Percentiles rank a stretch among this genome's conserved stretches.
These are phyloP conservation scores for Bombardia bombarda DNA, from an alignment of 495 filamentous ascomycete species.

Conservation along the genomic window DNA sequence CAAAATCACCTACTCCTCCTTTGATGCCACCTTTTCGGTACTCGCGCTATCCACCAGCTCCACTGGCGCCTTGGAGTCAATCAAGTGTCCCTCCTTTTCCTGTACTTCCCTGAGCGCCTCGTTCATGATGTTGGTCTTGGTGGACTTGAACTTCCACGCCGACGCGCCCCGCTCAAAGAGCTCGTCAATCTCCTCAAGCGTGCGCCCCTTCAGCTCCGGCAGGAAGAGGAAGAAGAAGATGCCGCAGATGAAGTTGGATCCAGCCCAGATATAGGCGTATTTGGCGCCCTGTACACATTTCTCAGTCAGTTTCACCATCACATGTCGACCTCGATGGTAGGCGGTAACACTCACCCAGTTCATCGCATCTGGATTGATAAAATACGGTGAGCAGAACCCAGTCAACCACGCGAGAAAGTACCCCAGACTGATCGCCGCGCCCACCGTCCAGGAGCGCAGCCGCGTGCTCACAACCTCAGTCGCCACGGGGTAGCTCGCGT, in stretches of 20 bases:
- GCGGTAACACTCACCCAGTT: conserved; percentile 31
- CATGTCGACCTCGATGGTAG: conserved; percentile 4
- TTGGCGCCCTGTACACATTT: conserved; percentile 33
- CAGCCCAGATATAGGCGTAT: conserved; percentile 43
- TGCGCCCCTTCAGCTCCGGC: conserved; percentile 46
- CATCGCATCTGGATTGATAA: conserved; percentile 24
- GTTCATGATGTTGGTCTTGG: conserved; percentile 23
- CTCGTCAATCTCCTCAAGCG: conserved; percentile 48
- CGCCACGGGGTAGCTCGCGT: conserved; percentile 7
- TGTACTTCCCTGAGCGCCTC: conserved; percentile 28
- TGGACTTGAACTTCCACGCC: conserved; percentile 31
- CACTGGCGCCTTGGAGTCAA: not conserved
- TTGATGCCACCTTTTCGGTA: too few relatives aligned
- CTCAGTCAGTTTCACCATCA: conserved; percentile 13
- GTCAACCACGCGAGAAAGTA: conserved; percentile 13
- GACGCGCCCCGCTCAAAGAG: conserved; percentile 29
- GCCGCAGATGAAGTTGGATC: conserved; percentile 26
- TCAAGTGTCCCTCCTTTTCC: not conserved
- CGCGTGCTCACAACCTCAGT: conserved; percentile 9
- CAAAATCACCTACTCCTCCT: too few relatives aligned
- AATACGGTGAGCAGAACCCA: conserved; percentile 17
- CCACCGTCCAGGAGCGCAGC: conserved; percentile 11
- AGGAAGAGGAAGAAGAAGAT: conserved; percentile 43
- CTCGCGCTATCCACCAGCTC: conserved; percentile 3
- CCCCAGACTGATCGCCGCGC: conserved; percentile 11